A percentile compares a stretch with the other conserved stretches of the same genome.
These are phyloP conservation scores for Debaryomycetaceae sp. DNA, from an alignment of 1,139 yeast genomes.

Conservation along the genomic window DNA sequence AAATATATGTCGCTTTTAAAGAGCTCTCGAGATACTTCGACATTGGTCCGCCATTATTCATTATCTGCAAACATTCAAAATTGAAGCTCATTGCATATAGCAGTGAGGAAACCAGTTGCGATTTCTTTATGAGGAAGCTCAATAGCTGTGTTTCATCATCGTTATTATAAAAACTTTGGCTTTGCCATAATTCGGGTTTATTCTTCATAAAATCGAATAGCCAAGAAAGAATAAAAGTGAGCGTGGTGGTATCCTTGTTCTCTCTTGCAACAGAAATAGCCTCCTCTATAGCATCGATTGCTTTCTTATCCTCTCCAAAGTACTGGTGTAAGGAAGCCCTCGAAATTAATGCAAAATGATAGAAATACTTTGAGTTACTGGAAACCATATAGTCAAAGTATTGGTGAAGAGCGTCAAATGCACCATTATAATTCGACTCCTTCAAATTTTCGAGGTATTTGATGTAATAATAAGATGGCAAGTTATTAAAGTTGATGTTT, in stretches of 20 bases:
- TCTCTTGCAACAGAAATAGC: conserved; percentile 88
- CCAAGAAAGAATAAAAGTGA: conserved; percentile 80
- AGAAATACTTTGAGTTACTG: conserved; percentile 57
- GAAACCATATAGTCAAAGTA: conserved; percentile 87
- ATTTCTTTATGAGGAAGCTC: conserved; percentile 56
- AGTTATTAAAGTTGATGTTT: conserved; percentile 44
- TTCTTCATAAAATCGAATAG: conserved; percentile 65
- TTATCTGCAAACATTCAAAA: conserved; percentile 52
- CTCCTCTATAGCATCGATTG: conserved; percentile 78
- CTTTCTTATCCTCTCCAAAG: conserved; percentile 72
- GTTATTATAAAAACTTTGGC: conserved; percentile 38
- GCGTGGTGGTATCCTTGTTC: conserved; percentile 68
- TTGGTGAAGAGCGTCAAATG: conserved; percentile 70
- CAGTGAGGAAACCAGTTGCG: conserved; percentile 49
- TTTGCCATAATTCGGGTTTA: conserved; percentile 55
- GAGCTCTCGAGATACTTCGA: conserved; percentile 48
- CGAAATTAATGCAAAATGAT: conserved; percentile 79
- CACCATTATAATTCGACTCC: conserved; percentile 65
- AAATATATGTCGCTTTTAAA: conserved; percentile 50
- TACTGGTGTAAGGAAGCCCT: conserved; percentile 75
- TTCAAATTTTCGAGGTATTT: conserved; percentile 61
- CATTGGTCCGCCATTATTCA: conserved; percentile 50
- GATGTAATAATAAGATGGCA: conserved; percentile 65
- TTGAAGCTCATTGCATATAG: conserved; percentile 59
- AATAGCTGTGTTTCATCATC: conserved; percentile 56